Evolutionary conservation across 2,329 filamentous ascomycete genomes (phyloP).

Genomic region (Pseudocercospora vitis): DNA sequence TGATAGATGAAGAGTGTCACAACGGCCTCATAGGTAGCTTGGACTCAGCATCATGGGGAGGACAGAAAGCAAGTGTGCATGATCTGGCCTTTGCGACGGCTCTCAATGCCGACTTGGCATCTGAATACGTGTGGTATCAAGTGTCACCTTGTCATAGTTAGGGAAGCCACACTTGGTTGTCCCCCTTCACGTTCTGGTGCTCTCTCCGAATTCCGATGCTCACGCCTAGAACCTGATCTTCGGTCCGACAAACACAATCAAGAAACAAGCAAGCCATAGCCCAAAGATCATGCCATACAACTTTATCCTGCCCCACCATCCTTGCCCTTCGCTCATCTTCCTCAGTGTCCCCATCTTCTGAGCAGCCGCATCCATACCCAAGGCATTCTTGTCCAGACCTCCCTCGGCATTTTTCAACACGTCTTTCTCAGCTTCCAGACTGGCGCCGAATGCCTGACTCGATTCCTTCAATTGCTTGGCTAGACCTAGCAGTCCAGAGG

Average conservation of each 20-base stretch:
- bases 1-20: too few species aligned
- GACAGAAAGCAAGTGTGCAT: not conserved
- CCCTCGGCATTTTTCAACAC: slow-evolving; percentile 69
- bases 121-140: too few species aligned
- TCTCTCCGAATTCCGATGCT: too few species aligned
- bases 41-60: too few species aligned
- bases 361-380: slow-evolving; percentile 73
- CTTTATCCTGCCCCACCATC: slow-evolving; percentile 75
- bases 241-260: slow-evolving; percentile 82
- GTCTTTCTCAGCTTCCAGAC: slow-evolving; percentile 72
- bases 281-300: slow-evolving; percentile 82
- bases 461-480: slow-evolving; percentile 75
- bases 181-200: too few species aligned
- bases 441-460: slow-evolving; percentile 68
- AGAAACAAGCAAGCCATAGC: slow-evolving; percentile 72
- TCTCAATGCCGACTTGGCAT: too few species aligned
- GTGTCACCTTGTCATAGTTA: too few species aligned
- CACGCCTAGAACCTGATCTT: slow-evolving; percentile 82
- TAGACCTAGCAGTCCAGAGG: slow-evolving; percentile 76
- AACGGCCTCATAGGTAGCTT: too few species aligned
- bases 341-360: slow-evolving; percentile 74
- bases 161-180: too few species aligned
- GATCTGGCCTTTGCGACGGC: too few species aligned
- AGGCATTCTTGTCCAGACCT: slow-evolving; percentile 74
- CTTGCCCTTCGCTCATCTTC: slow-evolving; percentile 81